Evolutionary conservation across 2,329 filamentous ascomycete species (phyloP), one percentile per base, ranked within the genome.

Genomic region (Phoma sp.): DNA sequence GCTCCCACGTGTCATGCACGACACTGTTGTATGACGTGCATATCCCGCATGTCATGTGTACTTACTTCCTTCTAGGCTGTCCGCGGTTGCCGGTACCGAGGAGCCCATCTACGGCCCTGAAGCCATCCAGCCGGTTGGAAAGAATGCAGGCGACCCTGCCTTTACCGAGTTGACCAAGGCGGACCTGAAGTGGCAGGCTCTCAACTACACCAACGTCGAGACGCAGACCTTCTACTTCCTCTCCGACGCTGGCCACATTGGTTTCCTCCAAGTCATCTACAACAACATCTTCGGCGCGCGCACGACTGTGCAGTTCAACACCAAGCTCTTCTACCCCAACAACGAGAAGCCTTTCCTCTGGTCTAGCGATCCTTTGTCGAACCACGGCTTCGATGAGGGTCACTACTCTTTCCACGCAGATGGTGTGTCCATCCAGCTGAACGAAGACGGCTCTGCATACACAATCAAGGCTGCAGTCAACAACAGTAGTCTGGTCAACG

Each of bases 191-290:
- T 99, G 95, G 95, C 80, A 82, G 68, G 86, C 84, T 24, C 84
- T 92, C 81, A 88, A 92, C 64, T 89, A 87, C 70, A 98, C 95
- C 61, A 90, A 85, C 71, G 95, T 98, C 67, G 95, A 99, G 83
- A 97, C 92, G 27, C 90, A 97, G 81, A 92, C 85, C 60, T 99
- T 97, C 80, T 99, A 99, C 80, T 79, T 97, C 71, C 88, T 88
- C 77, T 82, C 89, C 51, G 90, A 96, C 60, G 86, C 81, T 57
- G 95, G 95, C 45, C 83, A 88, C 61, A 77, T 93, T 62, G 91
- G 84, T 48, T 85, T 96, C 77, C 86, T 86, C 57, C 95, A 99
- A 82, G 84, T 98, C 78, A 96, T 99, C 76, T 96, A 98, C 83
- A 98, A 91, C 82, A 97, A 96, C 78, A 90, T 99, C 75, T 89